These are phyloP conservation scores for Fusarium pseudocircinatum DNA, from an alignment of 2,329 filamentous ascomycete genomes.

Conservation along the genomic window DNA sequence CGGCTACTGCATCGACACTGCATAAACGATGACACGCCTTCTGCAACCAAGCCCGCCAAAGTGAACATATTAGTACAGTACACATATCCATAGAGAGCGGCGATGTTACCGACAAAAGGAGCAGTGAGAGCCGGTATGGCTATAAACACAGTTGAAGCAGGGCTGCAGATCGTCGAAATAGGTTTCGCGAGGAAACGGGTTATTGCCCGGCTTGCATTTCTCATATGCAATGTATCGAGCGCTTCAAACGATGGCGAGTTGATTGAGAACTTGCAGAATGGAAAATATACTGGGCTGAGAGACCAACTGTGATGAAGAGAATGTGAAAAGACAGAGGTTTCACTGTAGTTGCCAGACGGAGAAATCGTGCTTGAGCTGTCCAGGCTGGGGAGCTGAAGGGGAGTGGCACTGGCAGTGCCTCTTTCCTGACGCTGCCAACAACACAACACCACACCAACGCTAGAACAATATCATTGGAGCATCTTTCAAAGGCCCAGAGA, in stretches of 20 bases:
- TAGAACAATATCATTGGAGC: neutral
- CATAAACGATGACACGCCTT: no score
- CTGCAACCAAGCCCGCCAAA: no score
- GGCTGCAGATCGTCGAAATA: neutral
- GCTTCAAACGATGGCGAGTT: neutral
- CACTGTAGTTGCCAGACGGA: no score
- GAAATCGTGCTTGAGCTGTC: neutral
- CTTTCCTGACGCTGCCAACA: neutral
- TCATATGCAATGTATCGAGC: neutral
- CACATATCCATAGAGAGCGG: neutral
- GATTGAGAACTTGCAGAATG: neutral
- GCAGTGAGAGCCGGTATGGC: neutral
- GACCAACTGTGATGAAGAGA: rapidly evolving
- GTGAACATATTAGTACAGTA: neutral
- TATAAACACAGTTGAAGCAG: neutral
- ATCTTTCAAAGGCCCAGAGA: rapidly evolving
- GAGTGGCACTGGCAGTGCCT: neutral
- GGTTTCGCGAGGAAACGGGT: neutral
- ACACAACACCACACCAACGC: neutral
- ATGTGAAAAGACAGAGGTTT: neutral
- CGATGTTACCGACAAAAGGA: neutral
- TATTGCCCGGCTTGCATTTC: neutral
- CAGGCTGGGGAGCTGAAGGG: neutral
- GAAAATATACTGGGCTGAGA: rapidly evolving
- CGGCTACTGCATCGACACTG: no score